Evolutionary conservation across 1,284 basidiomycete genomes (phyloP).

Genomic region (Ceratobasidium sp.): DNA sequence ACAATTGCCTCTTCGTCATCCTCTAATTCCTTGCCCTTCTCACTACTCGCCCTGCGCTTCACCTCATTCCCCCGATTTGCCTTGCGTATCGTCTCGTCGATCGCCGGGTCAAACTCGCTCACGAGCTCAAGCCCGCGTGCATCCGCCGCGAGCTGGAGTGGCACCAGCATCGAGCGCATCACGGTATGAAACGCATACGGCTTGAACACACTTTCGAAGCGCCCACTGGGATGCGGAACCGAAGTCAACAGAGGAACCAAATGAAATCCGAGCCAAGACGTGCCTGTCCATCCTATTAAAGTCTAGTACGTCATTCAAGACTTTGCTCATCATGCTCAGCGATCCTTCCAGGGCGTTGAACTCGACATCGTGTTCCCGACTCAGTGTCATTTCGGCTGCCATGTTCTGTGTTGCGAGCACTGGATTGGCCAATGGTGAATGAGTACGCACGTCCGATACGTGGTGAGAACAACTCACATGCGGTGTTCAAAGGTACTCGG

Average conservation of each 20-base stretch:
- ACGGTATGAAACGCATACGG: conserved; percentile 88
- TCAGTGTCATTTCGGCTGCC: conserved; percentile 73
- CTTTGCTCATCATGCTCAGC: conserved; percentile 90
- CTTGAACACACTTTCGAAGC: conserved; percentile 76
- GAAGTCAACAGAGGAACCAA: conserved; percentile 18
- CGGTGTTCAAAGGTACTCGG: conserved; percentile 91
- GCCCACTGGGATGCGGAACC: conserved; percentile 60
- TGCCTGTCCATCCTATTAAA: conserved; percentile 56
- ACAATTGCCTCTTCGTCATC: conserved; percentile 70
- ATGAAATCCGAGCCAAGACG: background rate
- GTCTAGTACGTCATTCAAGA: conserved; percentile 88
- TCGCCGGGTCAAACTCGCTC: conserved; percentile 75
- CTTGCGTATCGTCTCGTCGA: conserved; percentile 73
- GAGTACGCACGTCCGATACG: conserved; percentile 17
- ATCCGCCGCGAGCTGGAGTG: conserved; percentile 78
- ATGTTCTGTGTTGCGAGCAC: conserved; percentile 91
- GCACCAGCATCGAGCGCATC: conserved; percentile 81
- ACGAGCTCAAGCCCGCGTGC: conserved; percentile 75
- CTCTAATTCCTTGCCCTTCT: conserved; percentile 52
- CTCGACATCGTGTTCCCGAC: conserved; percentile 76
- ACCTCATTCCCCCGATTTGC: conserved; percentile 70
- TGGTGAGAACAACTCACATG: conserved; percentile 63
- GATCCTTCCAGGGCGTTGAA: conserved; percentile 84
- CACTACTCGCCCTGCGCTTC: conserved; percentile 59
- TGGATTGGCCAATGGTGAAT: conserved; percentile 50